phyloP scores from a whole-genome alignment of 108 stramenopile species.

The Aurantiochytrium sp. region DNA sequence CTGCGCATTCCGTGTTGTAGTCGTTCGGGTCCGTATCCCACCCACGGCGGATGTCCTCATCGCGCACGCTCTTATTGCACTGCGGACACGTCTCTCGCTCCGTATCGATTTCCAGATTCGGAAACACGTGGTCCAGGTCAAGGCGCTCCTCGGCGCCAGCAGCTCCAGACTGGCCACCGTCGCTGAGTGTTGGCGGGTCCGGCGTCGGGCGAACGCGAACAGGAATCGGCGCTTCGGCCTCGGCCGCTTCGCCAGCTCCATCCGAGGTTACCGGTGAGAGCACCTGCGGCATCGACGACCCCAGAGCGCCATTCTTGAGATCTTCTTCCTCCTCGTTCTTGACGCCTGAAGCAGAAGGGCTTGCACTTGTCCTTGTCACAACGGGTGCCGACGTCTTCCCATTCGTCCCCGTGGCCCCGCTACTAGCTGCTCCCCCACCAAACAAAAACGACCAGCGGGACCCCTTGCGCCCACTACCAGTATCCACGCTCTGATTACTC shows the following conservation, averaged over 20 bases:
- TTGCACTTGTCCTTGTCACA: no score
- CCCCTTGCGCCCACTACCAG: neutral
- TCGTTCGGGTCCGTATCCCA: slow-evolving; percentile 8
- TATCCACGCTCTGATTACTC: neutral
- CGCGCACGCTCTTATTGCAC: neutral
- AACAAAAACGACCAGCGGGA: neutral
- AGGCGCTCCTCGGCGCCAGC: neutral
- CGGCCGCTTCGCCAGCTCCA: no score
- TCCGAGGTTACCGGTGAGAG: no score
- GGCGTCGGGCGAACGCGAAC: neutral
- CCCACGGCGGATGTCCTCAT: neutral
- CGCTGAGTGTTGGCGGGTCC: neutral
- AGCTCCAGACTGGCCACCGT: neutral
- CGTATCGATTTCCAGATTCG: neutral
- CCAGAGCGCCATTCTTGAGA: no score
- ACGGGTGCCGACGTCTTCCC: no score
- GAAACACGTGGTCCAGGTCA: neutral
- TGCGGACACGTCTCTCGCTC: slow-evolving; percentile 12
- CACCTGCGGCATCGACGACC: no score
- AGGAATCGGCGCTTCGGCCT: no score
- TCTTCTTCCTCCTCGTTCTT: no score
- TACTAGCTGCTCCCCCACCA: no score
- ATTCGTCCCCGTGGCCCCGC: no score
- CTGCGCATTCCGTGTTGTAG: slow-evolving; percentile 4
- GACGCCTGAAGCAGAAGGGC: no score